Base-by-base conservation (phyloP, 2,329 filamentous ascomycete genomes). In the Pseudogymnoascus sp. region DNA sequence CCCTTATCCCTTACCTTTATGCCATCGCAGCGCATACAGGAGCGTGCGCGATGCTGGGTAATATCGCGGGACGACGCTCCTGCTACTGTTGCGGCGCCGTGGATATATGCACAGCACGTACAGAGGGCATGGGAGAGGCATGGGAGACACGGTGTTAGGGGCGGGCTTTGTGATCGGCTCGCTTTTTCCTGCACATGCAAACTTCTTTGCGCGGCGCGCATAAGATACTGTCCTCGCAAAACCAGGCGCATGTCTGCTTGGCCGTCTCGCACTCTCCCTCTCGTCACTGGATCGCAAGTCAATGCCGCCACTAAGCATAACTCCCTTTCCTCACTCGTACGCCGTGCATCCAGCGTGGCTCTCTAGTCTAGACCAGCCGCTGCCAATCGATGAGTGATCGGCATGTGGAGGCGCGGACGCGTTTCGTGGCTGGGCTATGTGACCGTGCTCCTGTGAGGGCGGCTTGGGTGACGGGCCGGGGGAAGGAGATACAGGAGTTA, bases 161-260 rank as follows among this genome's bases (percentile, higher is more conserved):
- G 26, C 47, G 47, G 47, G 26, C 26, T 31, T 53, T 53, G 26
- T 26, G 26, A 53, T 19, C 26, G 10, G 8, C 47, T 31, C n/a
- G n/a, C n/a, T n/a, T n/a, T n/a, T n/a, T n/a, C n/a, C n/a, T 53
- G 47, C 26, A 53, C 47, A 53, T 53, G 47, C n/a, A 53, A 13
- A 31, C 26, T 4, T 53, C 23, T 53, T 1, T 26, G 26, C 26
- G 26, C 26, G 26, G n/a, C 47, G 47, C 47, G 9, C 47, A 53
- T 53, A 53, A n/a, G 31, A 19, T 53, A 31, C 26, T 17, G 47
- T 31, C 26, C 31, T 53, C n/a, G 15, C 6, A n/a, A 50, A 21
- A 31, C n/a, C 4, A 31, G 47, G n/a, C 26, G 23, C 26, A 53
- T 17, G 5, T 31, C n/a, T 17, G 26, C n/a, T 26, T 53, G 21